Base-by-base conservation (phyloP, 2,329 filamentous ascomycete species). In the Colletotrichum costaricense region DNA sequence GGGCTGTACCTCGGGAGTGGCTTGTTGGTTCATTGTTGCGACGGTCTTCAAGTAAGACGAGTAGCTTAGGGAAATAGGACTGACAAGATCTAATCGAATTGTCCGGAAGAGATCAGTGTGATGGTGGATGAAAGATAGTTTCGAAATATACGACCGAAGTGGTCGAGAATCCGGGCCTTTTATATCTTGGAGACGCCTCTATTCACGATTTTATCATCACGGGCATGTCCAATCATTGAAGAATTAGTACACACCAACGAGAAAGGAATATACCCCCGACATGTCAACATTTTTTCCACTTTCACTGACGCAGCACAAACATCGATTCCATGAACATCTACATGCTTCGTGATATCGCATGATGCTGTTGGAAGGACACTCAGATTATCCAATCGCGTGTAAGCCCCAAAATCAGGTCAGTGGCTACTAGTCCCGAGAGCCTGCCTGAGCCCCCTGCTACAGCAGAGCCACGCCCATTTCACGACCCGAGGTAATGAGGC, bases 1-100 rank as follows among this genome's bases (percentile, higher is more conserved):
- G 19, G 42, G 42, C 7, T 46, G 16, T 3, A 46, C 19, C 19
- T 46, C 42, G 6, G 7, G 3, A 7, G 19, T 19, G 42, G 19
- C 19, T n/a, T 46, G 42, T 46, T 46, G 42, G 16, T 9, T n/a
- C 42, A 46, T 46, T 1, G 1, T 46, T 46, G 42, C 19, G 7
- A 1, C 42, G 5, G 19, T n/a, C 5, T 46, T 26, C 3, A 26
- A 26, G 24, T 26, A 26, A 26, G 24, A 26, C 24, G 24, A 26
- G 24, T 26, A 26, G 24, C 24, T 26, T 26, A 0, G 24, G 24
- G 24, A 26, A 0, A 0, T 26, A 26, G 24, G 1, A 26, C 24
- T 26, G 24, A 0, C 0, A 19, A 46, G 6, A 19, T 46, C 1
- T 7, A 19, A 19, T n/a, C 19, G 3, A 46, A 0, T 7, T 7